Evolutionary conservation across 805 yeast species (phyloP).

Genomic region (Candida maris): DNA sequence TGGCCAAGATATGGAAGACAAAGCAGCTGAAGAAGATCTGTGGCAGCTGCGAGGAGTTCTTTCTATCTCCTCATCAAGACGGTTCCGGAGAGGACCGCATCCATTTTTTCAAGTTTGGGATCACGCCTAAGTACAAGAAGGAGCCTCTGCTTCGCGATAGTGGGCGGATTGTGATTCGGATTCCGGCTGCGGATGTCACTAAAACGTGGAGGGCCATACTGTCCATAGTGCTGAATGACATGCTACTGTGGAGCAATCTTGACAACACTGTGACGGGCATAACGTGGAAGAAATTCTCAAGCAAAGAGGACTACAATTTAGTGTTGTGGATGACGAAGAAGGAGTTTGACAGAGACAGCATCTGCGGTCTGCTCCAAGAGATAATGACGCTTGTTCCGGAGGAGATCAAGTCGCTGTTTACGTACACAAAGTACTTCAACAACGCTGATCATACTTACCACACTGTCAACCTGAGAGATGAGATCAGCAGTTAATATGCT

Average conservation of each 20-base stretch:
- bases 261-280: slow-evolving; percentile 18
- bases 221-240: slow-evolving; percentile 14
- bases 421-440: slow-evolving; percentile 15
- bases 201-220: slow-evolving; percentile 14
- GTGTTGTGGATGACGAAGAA: slow-evolving; percentile 16
- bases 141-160: slow-evolving; percentile 18
- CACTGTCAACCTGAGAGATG: slow-evolving; percentile 11
- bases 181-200: slow-evolving; percentile 13
- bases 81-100: slow-evolving; percentile 9
- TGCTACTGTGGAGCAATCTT: slow-evolving; percentile 17
- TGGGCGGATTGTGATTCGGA: slow-evolving; percentile 14
- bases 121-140: slow-evolving; percentile 16
- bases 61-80: slow-evolving; percentile 1
- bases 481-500: too few relatives aligned
- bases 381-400: slow-evolving; percentile 14
- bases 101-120: slow-evolving; percentile 19
- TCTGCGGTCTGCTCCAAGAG: slow-evolving; percentile 14
- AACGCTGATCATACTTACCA: slow-evolving; percentile 16
- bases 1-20: slow-evolving; percentile 20
- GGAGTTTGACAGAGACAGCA: slow-evolving; percentile 13
- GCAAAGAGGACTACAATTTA: slow-evolving; percentile 11
- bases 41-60: slow-evolving; percentile 9
- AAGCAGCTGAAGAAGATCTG: slow-evolving; percentile 13
- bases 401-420: slow-evolving; percentile 18
- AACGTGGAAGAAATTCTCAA: slow-evolving; percentile 15